A percentile compares a stretch with the other conserved stretches of the same genome.
Conservation (phyloP, 352 stramenopile species). For the Phytophthora tentaculata region DNA sequence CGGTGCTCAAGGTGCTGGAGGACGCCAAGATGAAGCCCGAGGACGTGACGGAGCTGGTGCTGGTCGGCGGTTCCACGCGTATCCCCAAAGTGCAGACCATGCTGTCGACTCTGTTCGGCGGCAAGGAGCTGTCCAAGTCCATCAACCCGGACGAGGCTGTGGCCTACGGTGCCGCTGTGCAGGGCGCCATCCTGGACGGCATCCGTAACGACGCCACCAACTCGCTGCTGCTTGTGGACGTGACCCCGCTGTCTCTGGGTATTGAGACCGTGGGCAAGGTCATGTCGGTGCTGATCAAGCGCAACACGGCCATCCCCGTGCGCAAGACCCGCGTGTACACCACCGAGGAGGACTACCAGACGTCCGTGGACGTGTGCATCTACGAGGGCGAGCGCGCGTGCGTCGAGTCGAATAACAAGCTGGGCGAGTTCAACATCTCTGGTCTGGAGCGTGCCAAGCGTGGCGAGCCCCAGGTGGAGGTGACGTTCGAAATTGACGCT, state of each 20-base stretch:
- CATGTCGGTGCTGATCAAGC: conserved; percentile 90
- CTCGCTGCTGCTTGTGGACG: conserved; percentile 89
- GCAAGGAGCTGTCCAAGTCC: conserved; percentile 72
- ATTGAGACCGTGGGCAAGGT: conserved; percentile 91
- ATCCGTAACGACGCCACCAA: conserved; percentile 85
- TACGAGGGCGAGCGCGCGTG: conserved; percentile 90
- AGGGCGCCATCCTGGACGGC: conserved; percentile 67
- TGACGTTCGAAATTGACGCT: conserved; percentile 92
- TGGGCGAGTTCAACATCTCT: conserved; percentile 92
- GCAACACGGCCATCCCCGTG: conserved; percentile 88
- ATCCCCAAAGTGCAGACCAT: conserved; percentile 73
- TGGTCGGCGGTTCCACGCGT: conserved; percentile 65
- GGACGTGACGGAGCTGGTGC: conserved; percentile 64
- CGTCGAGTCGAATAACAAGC: conserved; percentile 93
- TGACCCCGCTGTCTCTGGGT: conserved; percentile 89
- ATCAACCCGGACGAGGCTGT: conserved; percentile 87
- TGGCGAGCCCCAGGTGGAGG: conserved; percentile 91
- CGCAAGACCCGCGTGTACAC: conserved; percentile 84
- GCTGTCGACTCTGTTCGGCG: conserved; percentile 58
- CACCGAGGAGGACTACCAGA: conserved; percentile 83
- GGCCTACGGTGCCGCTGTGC: conserved; percentile 74
- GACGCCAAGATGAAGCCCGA: conserved; percentile 75
- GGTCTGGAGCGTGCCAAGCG: conserved; percentile 88
- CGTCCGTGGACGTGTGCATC: conserved; percentile 86
- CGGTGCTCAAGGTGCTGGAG: conserved; percentile 70